Evolutionary conservation across 345 rosid genomes (phyloP).

Genomic region (Nephelium lappaceum): DNA sequence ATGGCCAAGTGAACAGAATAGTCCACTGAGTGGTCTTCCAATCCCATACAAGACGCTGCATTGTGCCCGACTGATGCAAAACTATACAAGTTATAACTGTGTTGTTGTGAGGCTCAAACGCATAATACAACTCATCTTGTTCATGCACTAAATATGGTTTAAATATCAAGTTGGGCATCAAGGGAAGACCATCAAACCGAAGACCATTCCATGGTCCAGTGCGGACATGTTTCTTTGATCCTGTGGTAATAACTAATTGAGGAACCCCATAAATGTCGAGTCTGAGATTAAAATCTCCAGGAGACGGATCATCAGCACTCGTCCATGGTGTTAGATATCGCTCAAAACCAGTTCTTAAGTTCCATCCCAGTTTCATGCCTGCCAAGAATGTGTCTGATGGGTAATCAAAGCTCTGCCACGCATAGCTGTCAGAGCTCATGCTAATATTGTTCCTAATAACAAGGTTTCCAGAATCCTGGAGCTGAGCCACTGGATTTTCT

Average conservation of each 20-base stretch:
- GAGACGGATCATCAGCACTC: conserved; percentile 27
- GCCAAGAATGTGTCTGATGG: conserved; percentile 41
- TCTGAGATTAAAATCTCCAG: conserved; percentile 22
- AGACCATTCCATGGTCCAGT: conserved; percentile 42
- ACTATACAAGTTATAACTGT: conserved; percentile 20
- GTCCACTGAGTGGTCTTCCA: neutral
- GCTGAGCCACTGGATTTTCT: too few relatives aligned
- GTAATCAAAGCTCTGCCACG: conserved; percentile 51
- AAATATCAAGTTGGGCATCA: conserved; percentile 17
- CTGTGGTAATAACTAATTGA: conserved; percentile 12
- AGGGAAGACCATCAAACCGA: conserved; percentile 38
- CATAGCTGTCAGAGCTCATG: neutral
- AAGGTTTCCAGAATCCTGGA: conserved; percentile 18
- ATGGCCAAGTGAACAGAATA: conserved; percentile 13
- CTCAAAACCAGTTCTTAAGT: conserved; percentile 14
- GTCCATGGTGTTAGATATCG: conserved; percentile 32
- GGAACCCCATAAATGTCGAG: conserved; percentile 25
- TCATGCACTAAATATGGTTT: conserved; percentile 13
- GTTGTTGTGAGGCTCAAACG: conserved; percentile 17
- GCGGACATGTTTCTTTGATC: neutral
- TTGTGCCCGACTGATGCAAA: conserved; percentile 9
- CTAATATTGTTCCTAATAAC: conserved; percentile 29
- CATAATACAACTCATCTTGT: conserved; percentile 18
- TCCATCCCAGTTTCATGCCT: conserved; percentile 47
- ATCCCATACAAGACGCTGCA: conserved; percentile 28